A percentile compares a stretch with the other conserved stretches of the same genome.
phyloP scores from a whole-genome alignment of 495 filamentous ascomycete genomes.

The Podospora anserina region DNA sequence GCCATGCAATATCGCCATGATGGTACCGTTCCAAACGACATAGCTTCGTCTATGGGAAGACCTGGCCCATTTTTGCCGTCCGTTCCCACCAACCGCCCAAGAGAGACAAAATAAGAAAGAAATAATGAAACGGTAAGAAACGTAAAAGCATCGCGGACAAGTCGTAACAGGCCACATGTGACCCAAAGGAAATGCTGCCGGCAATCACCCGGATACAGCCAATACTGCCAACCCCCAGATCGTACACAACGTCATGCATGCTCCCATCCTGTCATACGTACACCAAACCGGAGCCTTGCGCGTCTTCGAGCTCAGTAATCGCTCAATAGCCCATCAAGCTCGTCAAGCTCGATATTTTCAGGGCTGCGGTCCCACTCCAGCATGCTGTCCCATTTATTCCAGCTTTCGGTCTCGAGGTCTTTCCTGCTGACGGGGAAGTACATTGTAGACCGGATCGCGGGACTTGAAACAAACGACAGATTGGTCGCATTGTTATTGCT shows the following conservation, averaged over 20 bases:
- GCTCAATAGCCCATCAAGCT: constrained; percentile 84
- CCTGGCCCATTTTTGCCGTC: constrained; percentile 18
- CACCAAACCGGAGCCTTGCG: not conserved
- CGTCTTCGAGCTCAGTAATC: constrained; percentile 50
- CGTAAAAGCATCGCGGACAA: not conserved
- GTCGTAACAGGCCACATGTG: constrained; percentile 7
- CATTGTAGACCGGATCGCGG: constrained; percentile 43
- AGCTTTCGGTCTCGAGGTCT: constrained; percentile 48
- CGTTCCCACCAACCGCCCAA: constrained; percentile 7
- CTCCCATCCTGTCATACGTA: not conserved
- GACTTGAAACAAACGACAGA: constrained; percentile 41
- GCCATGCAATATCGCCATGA: constrained; percentile 11
- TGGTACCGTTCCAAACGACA: constrained; percentile 7
- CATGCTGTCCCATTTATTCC: constrained; percentile 51
- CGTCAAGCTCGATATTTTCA: constrained; percentile 85
- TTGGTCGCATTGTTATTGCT: constrained; percentile 24
- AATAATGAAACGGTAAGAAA: not conserved
- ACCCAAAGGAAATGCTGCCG: not conserved
- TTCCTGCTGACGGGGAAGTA: constrained; percentile 49
- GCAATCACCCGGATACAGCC: not conserved
- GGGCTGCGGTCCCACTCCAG: constrained; percentile 71
- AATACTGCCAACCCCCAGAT: not conserved
- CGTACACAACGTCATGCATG: constrained; percentile 4
- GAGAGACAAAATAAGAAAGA: not conserved
- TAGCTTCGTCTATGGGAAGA: constrained; percentile 31